Conservation (phyloP, 2,329 filamentous ascomycete genomes). For the Fusarium sarcochroum region DNA sequence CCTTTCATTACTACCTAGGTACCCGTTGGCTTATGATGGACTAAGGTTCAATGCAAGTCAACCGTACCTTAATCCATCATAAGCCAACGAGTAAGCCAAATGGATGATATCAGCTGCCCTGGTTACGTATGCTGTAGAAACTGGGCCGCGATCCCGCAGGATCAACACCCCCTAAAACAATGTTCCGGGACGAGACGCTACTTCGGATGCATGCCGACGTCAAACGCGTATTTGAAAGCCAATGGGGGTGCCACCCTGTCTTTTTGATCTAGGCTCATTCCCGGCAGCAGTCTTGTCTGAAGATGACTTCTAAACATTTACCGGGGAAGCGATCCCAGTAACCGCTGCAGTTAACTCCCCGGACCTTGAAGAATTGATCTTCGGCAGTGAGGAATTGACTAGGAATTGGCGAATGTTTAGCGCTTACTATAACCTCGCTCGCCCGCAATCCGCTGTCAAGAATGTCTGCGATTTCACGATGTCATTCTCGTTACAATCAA, state of each 20-base stretch:
- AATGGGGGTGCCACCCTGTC: not conserved
- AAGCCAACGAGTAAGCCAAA: too few species aligned
- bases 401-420: not conserved
- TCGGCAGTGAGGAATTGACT: not conserved
- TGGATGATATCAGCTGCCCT: not conserved
- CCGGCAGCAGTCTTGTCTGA: not conserved
- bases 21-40: too few species aligned
- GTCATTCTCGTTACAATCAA: not conserved
- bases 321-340: not conserved
- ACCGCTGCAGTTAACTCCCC: not conserved
- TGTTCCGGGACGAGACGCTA: not conserved
- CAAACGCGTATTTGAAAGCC: constrained; percentile 1
- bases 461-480: not conserved
- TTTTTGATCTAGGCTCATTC: not conserved
- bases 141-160: not conserved
- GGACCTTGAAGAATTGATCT: not conserved
- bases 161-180: not conserved
- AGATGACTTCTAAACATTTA: not conserved
- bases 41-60: too few species aligned
- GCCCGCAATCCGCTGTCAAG: not conserved
- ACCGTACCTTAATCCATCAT: too few species aligned
- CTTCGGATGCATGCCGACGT: not conserved
- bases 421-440: not conserved
- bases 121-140: not conserved
- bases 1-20: too few species aligned